Evolutionary conservation across 306 rosid species (phyloP).

Genomic region (Styphnolobium japonicum): DNA sequence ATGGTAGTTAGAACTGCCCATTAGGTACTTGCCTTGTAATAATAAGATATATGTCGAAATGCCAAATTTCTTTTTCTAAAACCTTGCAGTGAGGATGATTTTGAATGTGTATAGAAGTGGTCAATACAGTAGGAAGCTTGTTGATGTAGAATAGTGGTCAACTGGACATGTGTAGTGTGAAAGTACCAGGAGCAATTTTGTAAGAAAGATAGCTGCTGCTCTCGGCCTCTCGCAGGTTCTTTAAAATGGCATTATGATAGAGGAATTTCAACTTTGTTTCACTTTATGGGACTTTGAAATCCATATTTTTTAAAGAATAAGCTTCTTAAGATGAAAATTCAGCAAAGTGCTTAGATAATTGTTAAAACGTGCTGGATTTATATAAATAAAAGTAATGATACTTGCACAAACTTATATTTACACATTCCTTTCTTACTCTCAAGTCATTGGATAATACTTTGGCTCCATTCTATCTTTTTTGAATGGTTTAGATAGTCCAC

Average conservation of each 20-base stretch:
- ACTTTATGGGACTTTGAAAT: not conserved
- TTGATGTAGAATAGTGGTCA: not conserved
- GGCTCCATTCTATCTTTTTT: no score
- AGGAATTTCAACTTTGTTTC: not conserved
- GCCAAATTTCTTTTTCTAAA: constrained; percentile 19
- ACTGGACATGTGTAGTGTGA: not conserved
- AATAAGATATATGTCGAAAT: constrained; percentile 40
- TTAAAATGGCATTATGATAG: not conserved
- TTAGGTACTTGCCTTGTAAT: constrained; percentile 53
- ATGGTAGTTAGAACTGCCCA: constrained; percentile 40
- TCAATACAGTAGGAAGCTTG: constrained; percentile 16
- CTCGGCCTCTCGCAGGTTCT: not conserved
- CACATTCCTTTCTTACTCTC: no score
- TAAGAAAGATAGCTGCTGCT: not conserved
- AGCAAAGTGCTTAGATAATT: no score
- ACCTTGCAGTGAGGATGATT: constrained; percentile 14
- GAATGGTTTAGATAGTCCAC: no score
- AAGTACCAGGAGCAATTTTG: not conserved
- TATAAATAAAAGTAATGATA: no score
- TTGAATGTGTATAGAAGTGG: constrained; percentile 31
- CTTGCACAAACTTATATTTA: no score
- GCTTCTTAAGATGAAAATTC: no score
- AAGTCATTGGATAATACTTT: no score
- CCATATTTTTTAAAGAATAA: no score
- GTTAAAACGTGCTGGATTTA: no score